phyloP scores from a whole-genome alignment of 2,329 filamentous ascomycete species.

The Ophiocordyceps australis region DNA sequence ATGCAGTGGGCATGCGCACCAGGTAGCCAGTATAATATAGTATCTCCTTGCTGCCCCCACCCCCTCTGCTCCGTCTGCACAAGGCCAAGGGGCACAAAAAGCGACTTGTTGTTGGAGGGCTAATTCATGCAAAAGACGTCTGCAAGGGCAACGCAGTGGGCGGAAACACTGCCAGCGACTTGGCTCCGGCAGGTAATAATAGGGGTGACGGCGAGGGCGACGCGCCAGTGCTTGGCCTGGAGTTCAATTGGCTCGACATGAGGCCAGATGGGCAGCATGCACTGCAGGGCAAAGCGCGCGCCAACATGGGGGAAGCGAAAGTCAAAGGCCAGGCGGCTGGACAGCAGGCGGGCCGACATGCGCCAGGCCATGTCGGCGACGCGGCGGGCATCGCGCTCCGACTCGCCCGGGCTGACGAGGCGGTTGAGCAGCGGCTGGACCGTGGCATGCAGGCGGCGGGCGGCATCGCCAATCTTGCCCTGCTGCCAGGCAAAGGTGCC shows the following conservation, averaged over 20 bases:
- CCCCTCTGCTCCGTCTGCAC: not conserved
- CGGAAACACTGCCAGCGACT: constrained; percentile 22
- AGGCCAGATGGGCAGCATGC: constrained; percentile 27
- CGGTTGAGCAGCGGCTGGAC: constrained; percentile 20
- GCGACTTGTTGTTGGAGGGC: too few relatives aligned
- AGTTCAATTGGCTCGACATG: constrained; percentile 20
- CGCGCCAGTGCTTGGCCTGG: constrained; percentile 29
- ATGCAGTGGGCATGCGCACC: too few relatives aligned
- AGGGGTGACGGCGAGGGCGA: constrained; percentile 35
- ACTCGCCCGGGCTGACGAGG: constrained; percentile 12
- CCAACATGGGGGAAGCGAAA: constrained; percentile 31
- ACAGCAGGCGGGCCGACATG: constrained; percentile 27
- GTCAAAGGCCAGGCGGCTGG: constrained; percentile 22
- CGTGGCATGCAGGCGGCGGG: constrained; percentile 17
- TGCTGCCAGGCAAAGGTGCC: constrained; percentile 11
- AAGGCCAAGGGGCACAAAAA: too few relatives aligned
- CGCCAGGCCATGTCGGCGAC: constrained; percentile 23
- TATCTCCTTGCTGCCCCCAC: not conserved
- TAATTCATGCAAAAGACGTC: constrained; percentile 31
- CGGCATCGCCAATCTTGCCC: constrained; percentile 20
- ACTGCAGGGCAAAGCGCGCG: constrained; percentile 26
- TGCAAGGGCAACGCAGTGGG: constrained; percentile 23
- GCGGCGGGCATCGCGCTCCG: constrained; percentile 21
- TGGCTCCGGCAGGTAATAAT: constrained; percentile 36
- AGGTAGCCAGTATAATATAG: too few relatives aligned